A percentile compares a stretch with the other conserved stretches of the same genome.
Evolutionary conservation across 768 basidiomycete species (phyloP).

Genomic region (Boletellus ananas): DNA sequence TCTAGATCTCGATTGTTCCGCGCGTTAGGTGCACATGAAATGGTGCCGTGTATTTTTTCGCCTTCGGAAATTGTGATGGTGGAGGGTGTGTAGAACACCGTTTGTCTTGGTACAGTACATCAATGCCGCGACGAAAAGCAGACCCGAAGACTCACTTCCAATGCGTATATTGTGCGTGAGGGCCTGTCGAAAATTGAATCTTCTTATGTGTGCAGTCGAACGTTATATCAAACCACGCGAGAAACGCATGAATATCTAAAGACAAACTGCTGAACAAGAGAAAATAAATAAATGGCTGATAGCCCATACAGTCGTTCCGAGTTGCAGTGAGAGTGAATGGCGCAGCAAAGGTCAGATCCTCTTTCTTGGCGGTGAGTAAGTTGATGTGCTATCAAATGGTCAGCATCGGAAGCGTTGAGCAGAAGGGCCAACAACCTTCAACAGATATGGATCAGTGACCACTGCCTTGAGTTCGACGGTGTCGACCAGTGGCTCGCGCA

Average conservation of each 20-base stretch:
- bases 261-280: conserved; percentile 1
- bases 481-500: conserved; percentile 95
- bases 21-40: conserved; percentile 83
- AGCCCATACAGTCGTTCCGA: conserved; percentile 83
- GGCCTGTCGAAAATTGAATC: conserved; percentile 94
- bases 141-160: conserved; percentile 71
- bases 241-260: conserved; percentile 92
- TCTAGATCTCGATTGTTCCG: conserved; percentile 96
- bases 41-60: conserved; percentile 65
- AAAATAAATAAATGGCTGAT: background rate
- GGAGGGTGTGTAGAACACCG: conserved; percentile 93
- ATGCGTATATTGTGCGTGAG: conserved; percentile 94
- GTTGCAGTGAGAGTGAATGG: conserved; percentile 79
- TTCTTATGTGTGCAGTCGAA: conserved; percentile 97
- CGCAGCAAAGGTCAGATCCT: conserved; percentile 84
- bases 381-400: conserved; percentile 68
- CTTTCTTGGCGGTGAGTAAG: conserved; percentile 87
- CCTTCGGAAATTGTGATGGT: conserved; percentile 68
- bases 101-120: conserved; percentile 57
- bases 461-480: conserved; percentile 97
- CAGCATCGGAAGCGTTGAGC: conserved; percentile 1
- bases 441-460: conserved; percentile 84
- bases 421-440: conserved; percentile 59
- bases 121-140: background rate
- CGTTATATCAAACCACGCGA: conserved; percentile 97